Base-by-base conservation (phyloP, 2,329 filamentous ascomycete species). In the Colletotrichum endophyticum region DNA sequence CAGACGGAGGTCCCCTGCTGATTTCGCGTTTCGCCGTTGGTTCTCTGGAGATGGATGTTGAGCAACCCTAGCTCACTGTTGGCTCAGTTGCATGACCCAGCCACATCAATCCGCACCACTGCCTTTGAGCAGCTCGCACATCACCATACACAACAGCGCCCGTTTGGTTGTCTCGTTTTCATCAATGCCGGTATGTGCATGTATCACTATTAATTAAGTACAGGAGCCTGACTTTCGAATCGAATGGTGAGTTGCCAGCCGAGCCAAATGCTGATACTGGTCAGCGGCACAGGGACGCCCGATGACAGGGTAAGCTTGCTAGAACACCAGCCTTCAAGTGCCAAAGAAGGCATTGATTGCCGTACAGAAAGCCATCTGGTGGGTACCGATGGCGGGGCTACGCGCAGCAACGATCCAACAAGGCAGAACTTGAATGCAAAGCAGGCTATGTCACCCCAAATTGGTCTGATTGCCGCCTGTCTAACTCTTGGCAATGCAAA, bases 71-170 rank as follows among this genome's bases (percentile, higher is more conserved):
- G 44, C 11, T 49, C n/a, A 1, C 0, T 49, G 44, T 49, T 22
- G 44, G 44, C 19, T 22, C 39, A 13, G 9, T 22, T 49, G 44
- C n/a, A 22, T 22, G n/a, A 49, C 44, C 44, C 44, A 49, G 44
- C n/a, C n/a, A 49, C 44, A 49, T 0, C 19, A 44, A 44, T 44
- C 19, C 19, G 9, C 16, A 22, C 19, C n/a, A 49, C 11, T 49
- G 44, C n/a, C 44, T 49, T 22, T 49, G 3, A 7, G 39, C 5
- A 49, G 5, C 19, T 49, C 19, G 9, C 5, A 49, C 1, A 12
- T 49, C 44, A 22, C 44, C n/a, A 49, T 1, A 22, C 44, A 13
- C n/a, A 49, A 0, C n/a, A 0, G n/a, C 44, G 0, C 0, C 9
- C 9, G n/a, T 49, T 22, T 22, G 6, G 3, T 13, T 22, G 0